Evolutionary conservation across 768 basidiomycete genomes (phyloP).

Genomic region (Boletellus ananiceps): DNA sequence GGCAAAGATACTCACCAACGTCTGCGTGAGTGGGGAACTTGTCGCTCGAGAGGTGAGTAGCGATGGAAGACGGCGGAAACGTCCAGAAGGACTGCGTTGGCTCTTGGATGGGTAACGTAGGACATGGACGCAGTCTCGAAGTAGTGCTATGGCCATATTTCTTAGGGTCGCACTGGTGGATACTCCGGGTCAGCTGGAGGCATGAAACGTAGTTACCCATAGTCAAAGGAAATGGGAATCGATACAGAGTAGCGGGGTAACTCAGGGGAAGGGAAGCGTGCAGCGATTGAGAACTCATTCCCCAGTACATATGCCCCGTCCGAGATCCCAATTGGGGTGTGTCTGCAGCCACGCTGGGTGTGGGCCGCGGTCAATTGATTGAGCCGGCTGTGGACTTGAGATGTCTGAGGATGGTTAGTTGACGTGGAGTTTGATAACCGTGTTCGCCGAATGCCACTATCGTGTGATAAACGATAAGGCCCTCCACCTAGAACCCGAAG

Average conservation of each 20-base stretch:
- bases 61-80: constrained; percentile 46
- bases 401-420: not conserved
- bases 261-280: not conserved
- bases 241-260: not conserved
- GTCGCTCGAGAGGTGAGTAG: constrained; percentile 23
- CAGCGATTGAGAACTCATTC: constrained; percentile 7
- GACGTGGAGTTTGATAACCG: constrained; percentile 3
- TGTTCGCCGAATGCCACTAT: constrained; percentile 7
- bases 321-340: constrained; percentile 12
- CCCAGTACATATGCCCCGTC: constrained; percentile 12
- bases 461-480: constrained; percentile 13
- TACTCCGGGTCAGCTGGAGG: constrained; percentile 1
- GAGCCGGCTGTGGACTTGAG: not conserved
- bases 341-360: not conserved
- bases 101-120: constrained; percentile 49
- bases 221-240: not conserved
- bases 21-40: constrained; percentile 51
- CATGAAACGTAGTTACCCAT: constrained; percentile 28
- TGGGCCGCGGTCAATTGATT: constrained; percentile 1
- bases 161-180: constrained; percentile 1
- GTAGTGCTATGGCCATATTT: not conserved
- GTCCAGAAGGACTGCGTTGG: constrained; percentile 65
- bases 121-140: constrained; percentile 6
- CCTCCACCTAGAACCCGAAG: not conserved
- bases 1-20: constrained; percentile 33